Evolutionary conservation across 73 alveolate genomes (phyloP), one percentile per base, ranked within the genome.

Genomic region (Stentor roeselii): DNA sequence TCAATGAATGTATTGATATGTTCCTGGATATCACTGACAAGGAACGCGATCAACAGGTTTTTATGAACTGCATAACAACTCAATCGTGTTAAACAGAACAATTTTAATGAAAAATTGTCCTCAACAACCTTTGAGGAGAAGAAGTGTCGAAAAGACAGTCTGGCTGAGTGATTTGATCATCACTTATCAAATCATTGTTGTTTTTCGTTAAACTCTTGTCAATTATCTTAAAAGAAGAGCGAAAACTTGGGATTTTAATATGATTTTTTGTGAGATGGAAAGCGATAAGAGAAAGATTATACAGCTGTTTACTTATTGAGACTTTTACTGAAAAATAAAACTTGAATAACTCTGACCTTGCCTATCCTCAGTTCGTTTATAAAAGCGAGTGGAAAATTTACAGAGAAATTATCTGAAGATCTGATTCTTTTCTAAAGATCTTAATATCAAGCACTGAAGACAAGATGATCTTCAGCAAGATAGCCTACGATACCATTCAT

Each of bases 251-350:
- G 41, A 21, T 30, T 67, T 67, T 21, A 67, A 67, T 67, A 27
- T 67, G 80, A 67, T 67, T 67, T 67, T 30, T 67, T 21, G 41
- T 67, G 80, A 67, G 21, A 67, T 67, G 80, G 80, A 67, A 67
- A 32, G 34, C 21, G 80, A 67, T 32, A 67, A 21, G 80, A 21
- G 80, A 40, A 15, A 27, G n/a, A 67, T 67, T 67, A 67, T 67
- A 67, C 80, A 11, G 41, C 80, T 1, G 34, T 67, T 67, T 67
- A 67, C 34, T 32, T 67, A 2, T 67, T 36, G 21, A 21, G 34
- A 32, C 21, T 67, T 36, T 40, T 67, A 11, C 41, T 67, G 41
- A 67, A 67, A 34, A 67, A n/a, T n/a, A 67, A 32, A 67, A 67
- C 1, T 2, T 67, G 37, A 32, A 67, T 21, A 32, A 67, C 42